Base-by-base conservation (phyloP, 2,329 filamentous ascomycete genomes). In the Piedraia hortae region DNA sequence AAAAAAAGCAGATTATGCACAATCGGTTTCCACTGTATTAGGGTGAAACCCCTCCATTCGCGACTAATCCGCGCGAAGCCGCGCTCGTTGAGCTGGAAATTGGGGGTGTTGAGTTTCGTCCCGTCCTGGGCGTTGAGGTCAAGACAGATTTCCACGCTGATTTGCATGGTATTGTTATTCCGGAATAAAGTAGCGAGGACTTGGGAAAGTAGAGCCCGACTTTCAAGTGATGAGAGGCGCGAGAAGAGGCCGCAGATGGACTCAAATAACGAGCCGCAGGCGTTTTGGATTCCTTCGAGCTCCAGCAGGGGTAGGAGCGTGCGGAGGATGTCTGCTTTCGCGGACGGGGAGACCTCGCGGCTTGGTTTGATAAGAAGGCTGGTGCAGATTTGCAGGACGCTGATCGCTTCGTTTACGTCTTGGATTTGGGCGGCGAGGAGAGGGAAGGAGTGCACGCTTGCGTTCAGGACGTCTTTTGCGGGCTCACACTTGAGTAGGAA, bases 1-100 rank as follows among this genome's bases (percentile, higher is more conserved):
- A 71, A 85, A 45, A 69, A 93, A 2, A 90, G 54, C 50, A 89
- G 61, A 38, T 93, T 97, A 47, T 80, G 72, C 6, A 93, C 48
- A 10, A 97, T 46, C 4, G 85, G 80, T 23, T 68, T 59, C 82
- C 85, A 97, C 43, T 90, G 73, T 26, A 59, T 59, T 1, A 65
- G 47, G 1, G 60, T 67, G 28, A 80, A 62, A 0, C 52, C 46
- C 16, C 62, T 62, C n/a, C 59, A 50, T 3, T 60, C 48, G 18
- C 61, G 58, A 16, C 69, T 72, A 29, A 93, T 67, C 5, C 48
- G 42, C 26, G 58, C 66, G 46, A 85, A 93, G 3, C 77, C 78
- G 20, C 56, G 49, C 4, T 89, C 56, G 9, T 85, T 68, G 25
- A 61, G 63, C 32, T 88, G 73, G 38, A 89, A 91, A 45, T 93